Conservation (phyloP, 1,284 basidiomycete species). For the Pterula multifida region DNA sequence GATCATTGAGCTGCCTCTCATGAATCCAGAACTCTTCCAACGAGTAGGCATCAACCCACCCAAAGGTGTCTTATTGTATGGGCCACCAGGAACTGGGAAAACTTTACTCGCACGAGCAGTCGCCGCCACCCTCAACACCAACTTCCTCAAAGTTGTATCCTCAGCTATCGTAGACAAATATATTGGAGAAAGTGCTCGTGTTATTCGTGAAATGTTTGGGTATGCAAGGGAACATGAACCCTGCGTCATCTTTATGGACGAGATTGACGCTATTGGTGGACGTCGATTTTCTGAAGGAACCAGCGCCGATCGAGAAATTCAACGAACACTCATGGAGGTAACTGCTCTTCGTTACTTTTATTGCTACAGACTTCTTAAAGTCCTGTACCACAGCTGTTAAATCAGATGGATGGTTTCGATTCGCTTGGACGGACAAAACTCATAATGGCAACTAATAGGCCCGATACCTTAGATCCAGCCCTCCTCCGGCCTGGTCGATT, state of each 20-base stretch:
- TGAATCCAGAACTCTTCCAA: slow-evolving; percentile 92
- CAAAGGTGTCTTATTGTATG: slow-evolving; percentile 88
- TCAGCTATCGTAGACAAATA: slow-evolving; percentile 99
- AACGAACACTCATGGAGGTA: slow-evolving; percentile 97
- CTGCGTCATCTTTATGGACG: slow-evolving; percentile 99
- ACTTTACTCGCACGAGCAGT: slow-evolving; percentile 93
- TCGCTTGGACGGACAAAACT: slow-evolving; percentile 92
- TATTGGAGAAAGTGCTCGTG: slow-evolving; percentile 93
- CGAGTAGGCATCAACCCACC: slow-evolving; percentile 95
- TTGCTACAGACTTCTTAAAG: too few species aligned
- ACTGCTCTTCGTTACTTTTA: neutral
- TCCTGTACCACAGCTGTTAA: slow-evolving; percentile 82
- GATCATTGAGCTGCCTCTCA: slow-evolving; percentile 93
- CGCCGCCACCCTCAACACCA: slow-evolving; percentile 90
- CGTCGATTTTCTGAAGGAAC: slow-evolving; percentile 97
- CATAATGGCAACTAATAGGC: slow-evolving; percentile 97
- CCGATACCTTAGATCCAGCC: slow-evolving; percentile 95
- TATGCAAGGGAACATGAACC: slow-evolving; percentile 97
- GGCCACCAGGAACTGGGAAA: slow-evolving; percentile 93
- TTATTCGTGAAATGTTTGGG: slow-evolving; percentile 97
- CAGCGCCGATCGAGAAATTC: slow-evolving; percentile 96
- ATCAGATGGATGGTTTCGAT: slow-evolving; percentile 99
- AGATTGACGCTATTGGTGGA: slow-evolving; percentile 96
- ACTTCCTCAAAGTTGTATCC: slow-evolving; percentile 97
- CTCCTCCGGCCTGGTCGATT: slow-evolving; percentile 92